Evolutionary conservation across 805 yeast genomes (phyloP), one percentile per base, ranked within the genome.

Genomic region (Sungouiella thailandica): DNA sequence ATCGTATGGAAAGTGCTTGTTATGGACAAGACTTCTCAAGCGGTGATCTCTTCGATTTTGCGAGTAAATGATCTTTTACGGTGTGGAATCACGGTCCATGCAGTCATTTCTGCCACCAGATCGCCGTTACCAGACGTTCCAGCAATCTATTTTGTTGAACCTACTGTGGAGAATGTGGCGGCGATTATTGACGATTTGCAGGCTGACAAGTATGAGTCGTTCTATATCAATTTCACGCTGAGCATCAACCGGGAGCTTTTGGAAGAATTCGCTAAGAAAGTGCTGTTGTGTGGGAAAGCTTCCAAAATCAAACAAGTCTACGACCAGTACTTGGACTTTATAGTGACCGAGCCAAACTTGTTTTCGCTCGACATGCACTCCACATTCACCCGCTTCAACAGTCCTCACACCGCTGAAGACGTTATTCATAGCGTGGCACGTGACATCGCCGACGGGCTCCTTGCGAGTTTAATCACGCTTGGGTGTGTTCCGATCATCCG

Each of bases 101-200:
- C 90, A 39, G 60, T 83, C 31, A 77, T 90, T 35, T 68, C 69
- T 35, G 70, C 87, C 29, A 76, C 73, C 37, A 70, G 98, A 41
- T 76, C 89, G n/a, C 74, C 90, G 1, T 69, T 93, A 32, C 89
- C 95, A 2, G 98, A 93, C 50, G 97, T 90, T 10, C 97, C 97
- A 1, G 97, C 79, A 3, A 76, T 93, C 29, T 93, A 93, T 60
- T 90, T 93, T 49, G 82, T 93, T 22, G 83, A 83, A 37, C 97
- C 98, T 5, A 83, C 93, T 0, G 65, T 72, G 17, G 90, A 76
- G 30, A 93, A 93, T 53, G 68, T 93, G 26, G 62, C 74, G 19
- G 53, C 61, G 20, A 83, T 93, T 23, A 73, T 85, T 8, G 71
- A 75, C 31, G 98, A 93, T 55, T 60, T 93, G 35, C 73, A 75